A percentile compares a stretch with the other conserved stretches of the same genome.
These are phyloP conservation scores for Onygena corvina DNA, from an alignment of 2,329 filamentous ascomycete species.

Conservation along the genomic window DNA sequence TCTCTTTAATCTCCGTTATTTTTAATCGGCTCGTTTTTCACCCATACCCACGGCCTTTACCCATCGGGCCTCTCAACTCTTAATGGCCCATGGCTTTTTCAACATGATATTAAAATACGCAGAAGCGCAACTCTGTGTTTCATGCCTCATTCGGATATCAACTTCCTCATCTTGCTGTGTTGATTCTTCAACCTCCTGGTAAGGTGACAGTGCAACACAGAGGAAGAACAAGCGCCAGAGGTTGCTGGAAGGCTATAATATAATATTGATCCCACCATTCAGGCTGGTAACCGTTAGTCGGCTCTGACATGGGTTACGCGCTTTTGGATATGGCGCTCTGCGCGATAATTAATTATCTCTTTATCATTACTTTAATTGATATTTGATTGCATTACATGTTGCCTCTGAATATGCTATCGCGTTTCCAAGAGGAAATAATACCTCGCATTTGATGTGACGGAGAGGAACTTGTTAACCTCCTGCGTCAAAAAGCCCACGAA, in stretches of 20 bases:
- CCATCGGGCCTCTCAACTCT: background rate
- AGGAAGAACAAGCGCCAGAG: background rate
- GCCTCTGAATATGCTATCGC: background rate
- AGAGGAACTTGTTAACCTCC: no score
- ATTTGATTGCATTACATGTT: background rate
- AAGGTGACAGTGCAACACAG: background rate
- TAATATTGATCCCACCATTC: background rate
- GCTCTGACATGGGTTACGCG: conserved; percentile 4
- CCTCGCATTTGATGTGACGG: background rate
- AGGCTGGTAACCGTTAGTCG: background rate
- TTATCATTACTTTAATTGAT: background rate
- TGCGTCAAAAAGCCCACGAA: no score
- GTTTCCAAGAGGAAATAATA: background rate
- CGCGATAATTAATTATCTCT: conserved; percentile 2
- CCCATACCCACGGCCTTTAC: conserved; percentile 1
- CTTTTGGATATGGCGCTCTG: conserved; percentile 3
- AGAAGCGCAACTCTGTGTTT: background rate
- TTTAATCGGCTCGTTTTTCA: background rate
- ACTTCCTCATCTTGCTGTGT: background rate
- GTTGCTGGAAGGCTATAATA: background rate
- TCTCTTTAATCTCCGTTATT: background rate
- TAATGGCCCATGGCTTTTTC: background rate
- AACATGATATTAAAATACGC: background rate
- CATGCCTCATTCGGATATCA: conserved; percentile 3
- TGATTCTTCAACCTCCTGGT: background rate